phyloP scores from a whole-genome alignment of 2,329 filamentous ascomycete genomes.

The Pestalotiopsis sp. region DNA sequence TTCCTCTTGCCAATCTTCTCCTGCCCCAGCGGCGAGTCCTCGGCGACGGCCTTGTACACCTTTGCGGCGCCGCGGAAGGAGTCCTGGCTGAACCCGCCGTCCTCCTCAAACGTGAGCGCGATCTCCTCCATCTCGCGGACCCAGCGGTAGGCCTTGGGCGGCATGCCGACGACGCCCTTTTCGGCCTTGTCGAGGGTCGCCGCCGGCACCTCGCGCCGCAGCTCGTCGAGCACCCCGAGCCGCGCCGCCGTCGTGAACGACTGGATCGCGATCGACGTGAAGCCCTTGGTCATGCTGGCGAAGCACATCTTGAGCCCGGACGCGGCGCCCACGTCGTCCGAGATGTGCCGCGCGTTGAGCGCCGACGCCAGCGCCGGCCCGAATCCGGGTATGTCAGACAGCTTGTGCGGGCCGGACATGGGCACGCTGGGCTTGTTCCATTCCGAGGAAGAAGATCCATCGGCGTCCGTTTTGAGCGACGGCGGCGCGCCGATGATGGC shows the following conservation, averaged over 20 bases:
- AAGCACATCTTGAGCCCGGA: constrained; percentile 70
- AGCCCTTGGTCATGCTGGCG: constrained; percentile 63
- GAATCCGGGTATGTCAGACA: constrained; percentile 42
- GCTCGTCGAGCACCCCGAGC: constrained; percentile 63
- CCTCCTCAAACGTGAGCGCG: constrained; percentile 63
- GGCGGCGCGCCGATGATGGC: constrained; percentile 61
- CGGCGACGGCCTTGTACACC: constrained; percentile 59
- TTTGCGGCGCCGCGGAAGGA: constrained; percentile 64
- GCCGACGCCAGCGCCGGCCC: constrained; percentile 43
- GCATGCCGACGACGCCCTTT: constrained; percentile 59
- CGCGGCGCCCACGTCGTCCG: constrained; percentile 53
- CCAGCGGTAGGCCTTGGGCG: constrained; percentile 79
- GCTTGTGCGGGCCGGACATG: constrained; percentile 49
- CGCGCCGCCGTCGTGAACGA: constrained; percentile 69
- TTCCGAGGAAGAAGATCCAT: constrained; percentile 8
- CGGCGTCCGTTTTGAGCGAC: constrained; percentile 29
- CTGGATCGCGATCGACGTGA: constrained; percentile 71
- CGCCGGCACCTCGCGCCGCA: constrained; percentile 59
- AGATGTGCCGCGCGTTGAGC: constrained; percentile 54
- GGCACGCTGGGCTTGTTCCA: constrained; percentile 49
- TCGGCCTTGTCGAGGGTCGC: constrained; percentile 48
- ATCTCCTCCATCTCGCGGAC: constrained; percentile 80
- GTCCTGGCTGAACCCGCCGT: constrained; percentile 62
- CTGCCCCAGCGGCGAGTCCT: constrained; percentile 61
- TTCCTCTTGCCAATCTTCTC: constrained; percentile 61